A percentile compares a stretch with the other conserved stretches of the same genome.
These are phyloP conservation scores for Inga leiocalycina DNA, from an alignment of 306 rosid species.

Conservation along the genomic window DNA sequence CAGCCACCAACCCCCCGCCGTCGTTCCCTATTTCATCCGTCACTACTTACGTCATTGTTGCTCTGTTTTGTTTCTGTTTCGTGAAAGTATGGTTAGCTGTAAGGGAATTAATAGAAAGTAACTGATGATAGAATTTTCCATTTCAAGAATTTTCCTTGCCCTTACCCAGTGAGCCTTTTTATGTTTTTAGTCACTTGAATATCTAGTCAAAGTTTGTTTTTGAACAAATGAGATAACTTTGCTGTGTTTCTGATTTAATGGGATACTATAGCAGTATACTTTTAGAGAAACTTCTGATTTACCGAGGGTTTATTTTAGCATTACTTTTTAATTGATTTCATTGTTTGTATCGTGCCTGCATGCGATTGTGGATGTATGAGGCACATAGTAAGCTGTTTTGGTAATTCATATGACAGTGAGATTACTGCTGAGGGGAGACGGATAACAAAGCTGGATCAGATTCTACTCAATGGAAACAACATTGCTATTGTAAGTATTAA, in stretches of 20 bases:
- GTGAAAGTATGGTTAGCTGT: background rate
- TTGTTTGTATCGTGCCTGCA: background rate
- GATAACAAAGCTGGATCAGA: slow-evolving; percentile 97
- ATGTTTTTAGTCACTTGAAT: slow-evolving; percentile 14
- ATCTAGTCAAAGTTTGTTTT: background rate
- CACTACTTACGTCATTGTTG: too few species aligned
- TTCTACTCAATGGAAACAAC: slow-evolving; percentile 94
- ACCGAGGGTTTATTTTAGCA: background rate
- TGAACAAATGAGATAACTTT: background rate
- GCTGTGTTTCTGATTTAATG: background rate
- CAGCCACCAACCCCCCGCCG: too few species aligned
- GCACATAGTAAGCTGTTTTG: slow-evolving; percentile 30
- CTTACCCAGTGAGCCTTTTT: background rate
- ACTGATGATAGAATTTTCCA: background rate
- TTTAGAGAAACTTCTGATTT: slow-evolving; percentile 7
- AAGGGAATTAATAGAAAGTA: background rate
- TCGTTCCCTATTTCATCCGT: too few species aligned
- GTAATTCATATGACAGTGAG: slow-evolving; percentile 56
- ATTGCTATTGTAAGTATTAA: slow-evolving; percentile 89
- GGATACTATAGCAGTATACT: background rate
- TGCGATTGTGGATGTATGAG: background rate
- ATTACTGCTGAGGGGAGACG: slow-evolving; percentile 96
- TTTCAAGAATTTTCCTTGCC: slow-evolving; percentile 18
- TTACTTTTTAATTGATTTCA: slow-evolving; percentile 7
- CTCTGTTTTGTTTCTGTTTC: too few species aligned